A percentile compares a stretch with the other conserved stretches of the same genome.
Conservation (phyloP, 768 basidiomycete species). For the Naganishia randhawae region DNA sequence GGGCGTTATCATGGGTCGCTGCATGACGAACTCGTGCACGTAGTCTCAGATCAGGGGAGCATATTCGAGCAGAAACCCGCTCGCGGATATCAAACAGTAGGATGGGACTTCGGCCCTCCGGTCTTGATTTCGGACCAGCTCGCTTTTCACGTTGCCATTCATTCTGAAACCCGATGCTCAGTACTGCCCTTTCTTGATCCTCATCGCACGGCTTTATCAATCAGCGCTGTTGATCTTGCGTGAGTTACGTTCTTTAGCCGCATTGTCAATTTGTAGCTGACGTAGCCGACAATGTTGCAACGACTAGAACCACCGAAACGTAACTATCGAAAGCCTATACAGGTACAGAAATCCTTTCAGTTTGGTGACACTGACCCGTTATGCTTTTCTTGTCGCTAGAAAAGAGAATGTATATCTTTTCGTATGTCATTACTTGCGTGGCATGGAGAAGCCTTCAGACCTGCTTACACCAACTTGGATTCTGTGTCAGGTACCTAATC, state of each 20-base stretch:
- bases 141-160: not conserved
- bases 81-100: not conserved
- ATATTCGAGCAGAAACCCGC: too few relatives aligned
- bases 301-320: constrained; percentile 12
- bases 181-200: constrained; percentile 1
- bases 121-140: not conserved
- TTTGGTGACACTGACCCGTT: not conserved
- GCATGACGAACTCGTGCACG: too few relatives aligned
- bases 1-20: too few relatives aligned
- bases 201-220: not conserved
- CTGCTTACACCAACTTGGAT: not conserved
- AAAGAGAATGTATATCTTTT: constrained; percentile 96
- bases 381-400: constrained; percentile 30
- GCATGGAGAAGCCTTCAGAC: too few relatives aligned
- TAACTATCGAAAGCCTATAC: not conserved
- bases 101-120: not conserved
- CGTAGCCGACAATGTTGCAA: constrained; percentile 1
- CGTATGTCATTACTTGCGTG: constrained; percentile 50
- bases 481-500: constrained; percentile 61
- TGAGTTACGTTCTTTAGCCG: constrained; percentile 28
- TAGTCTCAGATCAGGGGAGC: too few relatives aligned
- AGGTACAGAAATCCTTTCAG: not conserved
- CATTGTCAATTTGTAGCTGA: not conserved
- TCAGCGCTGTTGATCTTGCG: constrained; percentile 48
- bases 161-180: not conserved